Evolutionary conservation across 441 rosid genomes (phyloP).

Genomic region (Arabidopsis lyrata): DNA sequence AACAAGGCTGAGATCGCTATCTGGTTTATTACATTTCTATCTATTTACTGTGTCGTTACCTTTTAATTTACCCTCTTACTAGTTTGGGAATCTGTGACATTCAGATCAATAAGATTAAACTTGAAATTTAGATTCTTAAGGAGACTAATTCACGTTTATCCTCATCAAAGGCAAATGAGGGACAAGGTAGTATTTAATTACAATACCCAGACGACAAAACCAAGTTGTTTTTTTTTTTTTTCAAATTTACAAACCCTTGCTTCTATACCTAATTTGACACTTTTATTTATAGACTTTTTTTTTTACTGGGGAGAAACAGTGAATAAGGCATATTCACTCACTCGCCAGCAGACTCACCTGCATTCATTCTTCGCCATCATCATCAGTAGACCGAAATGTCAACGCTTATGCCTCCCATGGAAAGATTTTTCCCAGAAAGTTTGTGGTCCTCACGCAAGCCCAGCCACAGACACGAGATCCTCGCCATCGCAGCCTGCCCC

Average conservation of each 20-base stretch:
- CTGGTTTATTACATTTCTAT: background rate
- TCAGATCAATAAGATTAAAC: background rate
- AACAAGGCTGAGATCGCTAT: background rate
- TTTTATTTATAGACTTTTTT: constrained; percentile 33
- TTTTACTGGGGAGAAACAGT: constrained; percentile 35
- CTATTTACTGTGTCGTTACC: background rate
- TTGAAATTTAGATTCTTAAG: background rate
- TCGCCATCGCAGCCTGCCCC: constrained; percentile 79
- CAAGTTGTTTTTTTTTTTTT: constrained; percentile 28
- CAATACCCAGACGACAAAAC: constrained; percentile 44
- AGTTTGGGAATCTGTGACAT: background rate
- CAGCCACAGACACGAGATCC: constrained; percentile 90
- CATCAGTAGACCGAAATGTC: constrained; percentile 87
- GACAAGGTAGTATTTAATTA: constrained; percentile 37
- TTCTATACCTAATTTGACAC: constrained; percentile 35
- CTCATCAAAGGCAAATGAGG: constrained; percentile 35
- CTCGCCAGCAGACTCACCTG: constrained; percentile 38
- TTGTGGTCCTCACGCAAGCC: constrained; percentile 63
- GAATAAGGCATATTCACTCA: constrained; percentile 34
- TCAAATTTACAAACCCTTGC: constrained; percentile 42
- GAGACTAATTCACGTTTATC: constrained; percentile 13
- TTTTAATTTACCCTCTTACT: background rate
- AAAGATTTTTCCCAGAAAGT: constrained; percentile 54
- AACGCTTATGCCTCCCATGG: constrained; percentile 75
- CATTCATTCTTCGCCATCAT: constrained; percentile 29